These are phyloP conservation scores for Teratosphaeria pseudoeucalypti DNA, from an alignment of 2,329 filamentous ascomycete species.

Conservation along the genomic window DNA sequence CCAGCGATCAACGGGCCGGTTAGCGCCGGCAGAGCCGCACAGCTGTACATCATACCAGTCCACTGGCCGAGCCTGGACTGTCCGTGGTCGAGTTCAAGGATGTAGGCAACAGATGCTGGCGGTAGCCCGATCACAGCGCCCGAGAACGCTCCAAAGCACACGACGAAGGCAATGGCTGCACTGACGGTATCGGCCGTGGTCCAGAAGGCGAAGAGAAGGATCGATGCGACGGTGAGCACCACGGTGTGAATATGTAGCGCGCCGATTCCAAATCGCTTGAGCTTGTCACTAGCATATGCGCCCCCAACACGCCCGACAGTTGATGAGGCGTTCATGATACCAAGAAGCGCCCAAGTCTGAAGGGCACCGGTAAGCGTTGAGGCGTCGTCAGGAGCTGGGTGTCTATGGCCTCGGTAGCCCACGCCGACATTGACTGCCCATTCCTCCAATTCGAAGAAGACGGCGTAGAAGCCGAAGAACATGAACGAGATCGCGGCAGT, in stretches of 20 bases:
- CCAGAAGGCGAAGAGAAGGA: constrained; percentile 38
- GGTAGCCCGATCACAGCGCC: constrained; percentile 42
- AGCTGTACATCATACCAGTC: constrained; percentile 44
- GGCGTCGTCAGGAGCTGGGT: constrained; percentile 1
- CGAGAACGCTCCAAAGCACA: constrained; percentile 39
- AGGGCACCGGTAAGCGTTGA: constrained; percentile 24
- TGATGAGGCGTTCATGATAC: constrained; percentile 41
- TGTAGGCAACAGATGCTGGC: constrained; percentile 38
- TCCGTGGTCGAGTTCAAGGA: constrained; percentile 26
- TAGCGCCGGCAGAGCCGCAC: constrained; percentile 35
- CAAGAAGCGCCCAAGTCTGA: constrained; percentile 39
- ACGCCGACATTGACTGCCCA: constrained; percentile 37
- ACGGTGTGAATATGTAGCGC: constrained; percentile 37
- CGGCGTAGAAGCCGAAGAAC: constrained; percentile 43
- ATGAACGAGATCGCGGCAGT: constrained; percentile 36
- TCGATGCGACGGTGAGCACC: constrained; percentile 31
- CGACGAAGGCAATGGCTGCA: constrained; percentile 37
- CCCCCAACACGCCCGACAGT: constrained; percentile 37
- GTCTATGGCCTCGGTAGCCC: constrained; percentile 22
- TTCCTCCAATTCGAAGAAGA: constrained; percentile 45
- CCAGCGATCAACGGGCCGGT: constrained; percentile 40
- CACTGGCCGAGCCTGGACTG: constrained; percentile 39
- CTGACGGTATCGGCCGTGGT: constrained; percentile 27
- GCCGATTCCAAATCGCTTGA: constrained; percentile 18
- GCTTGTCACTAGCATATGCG: constrained; percentile 35